Conservation (phyloP, 495 filamentous ascomycete genomes). For the Podospora pseudopauciseta region DNA sequence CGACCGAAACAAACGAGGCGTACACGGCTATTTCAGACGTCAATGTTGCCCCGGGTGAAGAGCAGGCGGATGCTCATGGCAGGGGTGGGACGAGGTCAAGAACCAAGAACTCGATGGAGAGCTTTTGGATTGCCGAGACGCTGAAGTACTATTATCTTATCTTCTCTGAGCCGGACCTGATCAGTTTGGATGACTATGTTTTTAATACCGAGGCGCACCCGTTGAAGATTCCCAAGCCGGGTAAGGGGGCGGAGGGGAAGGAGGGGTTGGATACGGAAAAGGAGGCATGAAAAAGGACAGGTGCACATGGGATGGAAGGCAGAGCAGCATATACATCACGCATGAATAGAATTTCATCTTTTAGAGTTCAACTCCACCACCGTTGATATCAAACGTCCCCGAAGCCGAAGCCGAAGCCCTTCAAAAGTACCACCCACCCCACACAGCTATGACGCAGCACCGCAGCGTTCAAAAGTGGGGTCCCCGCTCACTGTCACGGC, state of each 20-base stretch:
- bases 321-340: background rate
- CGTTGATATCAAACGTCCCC: too few species aligned
- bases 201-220: slow-evolving; percentile 90
- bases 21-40: slow-evolving; percentile 57
- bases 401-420: background rate
- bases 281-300: background rate
- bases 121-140: slow-evolving; percentile 52
- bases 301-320: background rate
- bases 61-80: background rate
- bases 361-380: too few species aligned
- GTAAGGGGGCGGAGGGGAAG: background rate
- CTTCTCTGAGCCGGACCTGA: slow-evolving; percentile 67
- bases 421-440: background rate
- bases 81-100: slow-evolving; percentile 10
- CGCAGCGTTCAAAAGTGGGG: background rate
- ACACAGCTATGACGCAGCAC: background rate
- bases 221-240: slow-evolving; percentile 41
- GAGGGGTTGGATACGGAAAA: background rate
- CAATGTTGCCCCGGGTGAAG: slow-evolving; percentile 19
- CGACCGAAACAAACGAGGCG: slow-evolving; percentile 56
- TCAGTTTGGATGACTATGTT: slow-evolving; percentile 73
- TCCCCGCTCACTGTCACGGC: background rate
- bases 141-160: slow-evolving; percentile 69
- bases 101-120: slow-evolving; percentile 50
- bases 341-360: background rate